Percentiles rank a stretch among this genome's conserved stretches.
Conservation (phyloP, 2,329 filamentous ascomycete genomes). For the Claviceps capensis region DNA sequence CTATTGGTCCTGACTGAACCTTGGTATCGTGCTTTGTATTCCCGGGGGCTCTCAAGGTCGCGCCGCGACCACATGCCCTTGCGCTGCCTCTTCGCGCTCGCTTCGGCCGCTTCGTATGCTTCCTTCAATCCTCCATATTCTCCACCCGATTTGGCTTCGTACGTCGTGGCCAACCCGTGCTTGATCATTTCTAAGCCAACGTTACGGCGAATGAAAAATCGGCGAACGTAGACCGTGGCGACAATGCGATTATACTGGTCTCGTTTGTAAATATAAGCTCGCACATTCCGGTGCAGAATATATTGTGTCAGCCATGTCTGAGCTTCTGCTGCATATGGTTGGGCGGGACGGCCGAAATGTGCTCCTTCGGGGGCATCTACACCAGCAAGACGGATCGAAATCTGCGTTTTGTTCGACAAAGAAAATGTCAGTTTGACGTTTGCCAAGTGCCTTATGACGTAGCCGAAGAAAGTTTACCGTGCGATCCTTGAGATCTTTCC, state of each 20-base stretch:
- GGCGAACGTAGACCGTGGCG: conserved; percentile 66
- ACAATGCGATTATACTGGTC: conserved; percentile 93
- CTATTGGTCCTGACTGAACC: conserved; percentile 8
- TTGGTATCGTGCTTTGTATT: conserved; percentile 55
- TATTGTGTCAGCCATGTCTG: conserved; percentile 65
- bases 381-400: conserved; percentile 79
- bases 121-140: conserved; percentile 68
- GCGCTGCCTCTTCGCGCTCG: conserved; percentile 48
- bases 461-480: conserved; percentile 44
- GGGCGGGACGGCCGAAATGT: conserved; percentile 80
- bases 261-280: conserved; percentile 66
- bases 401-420: conserved; percentile 31
- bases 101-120: conserved; percentile 53
- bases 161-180: conserved; percentile 73
- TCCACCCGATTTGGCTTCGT: conserved; percentile 79
- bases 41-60: conserved; percentile 68
- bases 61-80: conserved; percentile 62
- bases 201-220: conserved; percentile 56
- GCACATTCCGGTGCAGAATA: conserved; percentile 58
- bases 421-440: not conserved
- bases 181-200: conserved; percentile 85
- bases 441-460: not conserved
- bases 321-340: conserved; percentile 74
- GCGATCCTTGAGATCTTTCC: conserved; percentile 55
- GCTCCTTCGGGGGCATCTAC: conserved; percentile 86